Evolutionary conservation across 352 stramenopile species (phyloP), one percentile per base, ranked within the genome.

Genomic region (Albugo laibachii): DNA sequence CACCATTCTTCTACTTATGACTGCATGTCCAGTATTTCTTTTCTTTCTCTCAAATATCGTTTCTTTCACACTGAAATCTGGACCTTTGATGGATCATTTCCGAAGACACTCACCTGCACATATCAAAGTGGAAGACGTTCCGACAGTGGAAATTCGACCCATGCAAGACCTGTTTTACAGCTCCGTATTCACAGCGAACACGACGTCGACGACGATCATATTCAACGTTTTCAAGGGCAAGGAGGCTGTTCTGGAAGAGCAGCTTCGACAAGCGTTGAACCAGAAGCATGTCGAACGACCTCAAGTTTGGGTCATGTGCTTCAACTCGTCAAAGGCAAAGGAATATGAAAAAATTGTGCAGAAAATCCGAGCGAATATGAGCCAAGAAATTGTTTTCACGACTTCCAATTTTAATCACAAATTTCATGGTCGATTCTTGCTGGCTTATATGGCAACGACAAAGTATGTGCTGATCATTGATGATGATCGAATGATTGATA

Each of bases 171-270:
- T 61, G 11, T 80, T 80, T 49, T 80, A 80, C 56, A 65, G 49
- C 3, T 66, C 61, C 0, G 31, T 41, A 1, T 64, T 62, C 21
- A 11, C 27, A 3, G 45, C 51, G 21, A 47, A 58, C 39, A 65
- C 71, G 21, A 77, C 65, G 15, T 78, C 66, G 11, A 78, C 69
- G 13, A 81, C 69, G 11, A 81, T 81, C 56, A 81, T 81, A 53
- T 78, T 81, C 52, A 81, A 81, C 52, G 51, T 77, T 18, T 81
- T 74, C 55, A 73, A 77, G 45, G 66, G 69, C 8, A 57, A 61
- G 42, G 56, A 62, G 0, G 55, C 62, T 8, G 64, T 65, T 5
- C 55, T 81, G 1, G 57, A 58, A 2, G 54, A 68, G 41, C 69
- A 81, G 47, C 48, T 81, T 13, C 21, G 58, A 11, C 56, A 55